Evolutionary conservation across 1,284 basidiomycete genomes (phyloP), one percentile per base, ranked within the genome.

Genomic region (Jaminaea rosea): DNA sequence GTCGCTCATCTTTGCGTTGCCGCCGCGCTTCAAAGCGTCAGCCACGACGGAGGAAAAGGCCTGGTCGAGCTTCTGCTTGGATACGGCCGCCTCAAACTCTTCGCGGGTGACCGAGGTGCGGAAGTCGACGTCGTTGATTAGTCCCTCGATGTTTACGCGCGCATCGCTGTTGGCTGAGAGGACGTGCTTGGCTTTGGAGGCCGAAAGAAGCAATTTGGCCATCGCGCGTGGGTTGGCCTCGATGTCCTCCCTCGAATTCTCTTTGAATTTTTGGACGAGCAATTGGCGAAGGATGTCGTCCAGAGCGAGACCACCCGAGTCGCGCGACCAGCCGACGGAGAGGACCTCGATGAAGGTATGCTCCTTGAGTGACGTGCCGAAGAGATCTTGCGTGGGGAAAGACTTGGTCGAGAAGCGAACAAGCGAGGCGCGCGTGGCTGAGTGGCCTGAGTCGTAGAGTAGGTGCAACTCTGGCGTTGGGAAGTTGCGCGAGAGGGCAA

Each of bases 181-280:
- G 63, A 98, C 86, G 19, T 85, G 81, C 79, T 97, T 99, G 63
- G 96, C 83, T 50, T 91, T 81, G 45, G 82, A 83, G 0, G 93
- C 89, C 76, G 98, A 94, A 75, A 90, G 91, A 80, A 87, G 85
- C 15, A 98, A 77, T 76, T 92, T 92, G 3, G 88, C 86, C 85
- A 96, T 86, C 1, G 87, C 91, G 55, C 85, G 81, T 68, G 83
- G 83, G 73, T 96, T 88, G 32, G 72, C 50, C 19, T 50, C 55
- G 24, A 75, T 55, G 7, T 67, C 58, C 17, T 76, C 61, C 19
- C 60, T 51, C 41, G 54, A 46, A 9, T 80, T 80, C 60, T 84
- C 77, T 73, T 86, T 81, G 75, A 96, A 94, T 53, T 81, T 81
- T 37, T 82, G 80, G 10, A 85, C 78, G 47, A 99, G 80, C 52